Base-by-base conservation (phyloP, 2,329 filamentous ascomycete genomes). In the Fusarium oligoseptatum region DNA sequence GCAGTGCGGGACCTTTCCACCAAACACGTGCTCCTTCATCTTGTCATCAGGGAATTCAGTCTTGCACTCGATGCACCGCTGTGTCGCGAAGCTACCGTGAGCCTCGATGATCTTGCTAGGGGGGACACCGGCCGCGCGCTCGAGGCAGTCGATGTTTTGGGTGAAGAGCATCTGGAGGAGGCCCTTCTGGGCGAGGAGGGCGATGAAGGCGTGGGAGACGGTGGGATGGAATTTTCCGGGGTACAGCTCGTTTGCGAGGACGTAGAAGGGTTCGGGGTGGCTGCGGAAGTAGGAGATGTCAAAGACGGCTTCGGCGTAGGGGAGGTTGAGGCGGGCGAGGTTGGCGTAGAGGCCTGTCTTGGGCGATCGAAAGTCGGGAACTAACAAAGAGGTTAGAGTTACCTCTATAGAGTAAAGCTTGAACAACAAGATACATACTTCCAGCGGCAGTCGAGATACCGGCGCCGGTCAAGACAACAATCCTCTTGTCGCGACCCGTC, bases 111-210 rank as follows among this genome's bases (percentile, higher is more conserved):
- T 95, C 82, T 90, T 92, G 3, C 96, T 91, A 0, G 86, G 88
- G 0, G 95, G 94, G 1, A 99, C 92, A 29, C 97, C 97, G 14
- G 96, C 97, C 76, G 90, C 88, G 24, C 95, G 91, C 84, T 99
- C 97, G 14, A 99, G 88, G 79, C 95, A 98, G 84, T 99, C 97
- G 76, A 99, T 98, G 80, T 99, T 99, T 81, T 99, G 97, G 0
- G 97, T 98, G 83, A 98, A 99, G 63, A 97, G 90, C 86, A 95
- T 97, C 75, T 93, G 86, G 27, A 99, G 86, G 45, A 96, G 86
- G 5, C 90, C 91, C 84, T 97, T 98, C 70, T 92, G 87, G 67
- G 95, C 89, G 17, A 98, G 90, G 27, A 99, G 87, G 15, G 91
- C 88, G 78, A 99, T 92, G 83, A 99, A 99, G 39, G 91, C 92